A percentile compares a stretch with the other conserved stretches of the same genome.
Conservation (phyloP, 176 grass and related monocot genomes). For the Saccharum spontaneum region DNA sequence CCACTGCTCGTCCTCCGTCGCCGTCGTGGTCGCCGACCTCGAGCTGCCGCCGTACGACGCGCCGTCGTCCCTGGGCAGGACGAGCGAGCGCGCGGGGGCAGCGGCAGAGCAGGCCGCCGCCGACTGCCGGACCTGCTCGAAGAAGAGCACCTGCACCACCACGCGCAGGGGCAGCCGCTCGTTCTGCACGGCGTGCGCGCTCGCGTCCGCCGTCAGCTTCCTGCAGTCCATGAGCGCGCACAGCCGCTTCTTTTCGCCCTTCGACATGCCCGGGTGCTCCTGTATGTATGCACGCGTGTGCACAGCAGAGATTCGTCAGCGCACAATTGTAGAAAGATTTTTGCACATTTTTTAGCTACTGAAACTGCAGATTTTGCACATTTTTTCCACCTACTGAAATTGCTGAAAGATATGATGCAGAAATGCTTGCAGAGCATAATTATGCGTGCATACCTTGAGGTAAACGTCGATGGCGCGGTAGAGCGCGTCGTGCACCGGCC, state of each 20-base stretch:
- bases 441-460: constrained; percentile 58
- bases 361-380: not conserved
- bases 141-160: constrained; percentile 96
- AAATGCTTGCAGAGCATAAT: too few species aligned
- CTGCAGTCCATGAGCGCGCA: constrained; percentile 89
- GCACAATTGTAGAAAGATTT: too few species aligned
- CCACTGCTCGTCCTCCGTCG: constrained; percentile 69
- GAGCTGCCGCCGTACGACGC: constrained; percentile 82
- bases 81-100: constrained; percentile 14
- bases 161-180: constrained; percentile 87
- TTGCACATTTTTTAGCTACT: not conserved
- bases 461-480: constrained; percentile 90
- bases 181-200: constrained; percentile 91
- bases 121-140: constrained; percentile 64
- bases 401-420: not conserved
- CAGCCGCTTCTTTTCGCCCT: constrained; percentile 89
- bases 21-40: constrained; percentile 67
- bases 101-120: not conserved
- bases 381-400: not conserved
- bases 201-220: constrained; percentile 72
- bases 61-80: constrained; percentile 63
- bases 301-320: not conserved
- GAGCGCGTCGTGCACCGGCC: constrained; percentile 67
- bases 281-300: not conserved
- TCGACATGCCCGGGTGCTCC: constrained; percentile 69